A percentile compares a stretch with the other conserved stretches of the same genome.
Evolutionary conservation across 1,284 basidiomycete species (phyloP).

Genomic region (Anthracocystis panici-leucophaei): DNA sequence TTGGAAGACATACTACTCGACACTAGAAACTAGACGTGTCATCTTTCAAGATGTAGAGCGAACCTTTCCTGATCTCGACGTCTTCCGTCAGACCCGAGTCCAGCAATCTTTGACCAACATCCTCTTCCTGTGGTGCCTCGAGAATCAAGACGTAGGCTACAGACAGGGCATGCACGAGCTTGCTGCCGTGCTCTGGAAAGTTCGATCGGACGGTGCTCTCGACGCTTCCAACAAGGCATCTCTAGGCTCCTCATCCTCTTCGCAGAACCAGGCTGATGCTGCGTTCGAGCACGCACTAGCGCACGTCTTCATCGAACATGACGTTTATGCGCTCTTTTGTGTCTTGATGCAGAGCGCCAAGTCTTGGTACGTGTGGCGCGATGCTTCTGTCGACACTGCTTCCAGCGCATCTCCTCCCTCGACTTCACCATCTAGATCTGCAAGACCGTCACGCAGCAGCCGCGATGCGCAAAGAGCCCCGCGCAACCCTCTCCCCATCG

Average conservation of each 20-base stretch:
- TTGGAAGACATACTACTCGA: conserved; percentile 56
- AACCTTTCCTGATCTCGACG: conserved; percentile 57
- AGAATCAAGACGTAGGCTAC: conserved; percentile 62
- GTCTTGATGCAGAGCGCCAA: conserved; percentile 56
- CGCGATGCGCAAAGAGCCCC: not conserved
- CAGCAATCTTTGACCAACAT: conserved; percentile 51
- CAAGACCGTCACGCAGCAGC: not conserved
- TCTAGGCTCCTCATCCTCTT: not conserved
- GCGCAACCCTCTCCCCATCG: conserved; percentile 36
- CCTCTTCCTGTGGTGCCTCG: conserved; percentile 62
- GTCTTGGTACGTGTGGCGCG: conserved; percentile 60
- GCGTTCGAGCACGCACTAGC: conserved; percentile 43
- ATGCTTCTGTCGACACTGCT: conserved; percentile 8
- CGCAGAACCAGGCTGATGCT: conserved; percentile 12
- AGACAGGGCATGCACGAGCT: conserved; percentile 70
- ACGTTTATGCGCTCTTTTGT: conserved; percentile 58
- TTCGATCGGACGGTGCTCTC: conserved; percentile 36
- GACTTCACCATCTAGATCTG: conserved; percentile 8
- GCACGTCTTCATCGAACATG: conserved; percentile 54
- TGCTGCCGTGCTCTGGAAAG: conserved; percentile 58
- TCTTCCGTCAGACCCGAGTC: conserved; percentile 38
- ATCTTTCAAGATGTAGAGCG: conserved; percentile 61
- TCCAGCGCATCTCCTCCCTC: conserved; percentile 2
- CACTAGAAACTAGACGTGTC: conserved; percentile 47
- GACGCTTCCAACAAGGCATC: conserved; percentile 1